These are phyloP conservation scores for Austroboletus niveus DNA, from an alignment of 1,284 basidiomycete genomes.

Conservation along the genomic window DNA sequence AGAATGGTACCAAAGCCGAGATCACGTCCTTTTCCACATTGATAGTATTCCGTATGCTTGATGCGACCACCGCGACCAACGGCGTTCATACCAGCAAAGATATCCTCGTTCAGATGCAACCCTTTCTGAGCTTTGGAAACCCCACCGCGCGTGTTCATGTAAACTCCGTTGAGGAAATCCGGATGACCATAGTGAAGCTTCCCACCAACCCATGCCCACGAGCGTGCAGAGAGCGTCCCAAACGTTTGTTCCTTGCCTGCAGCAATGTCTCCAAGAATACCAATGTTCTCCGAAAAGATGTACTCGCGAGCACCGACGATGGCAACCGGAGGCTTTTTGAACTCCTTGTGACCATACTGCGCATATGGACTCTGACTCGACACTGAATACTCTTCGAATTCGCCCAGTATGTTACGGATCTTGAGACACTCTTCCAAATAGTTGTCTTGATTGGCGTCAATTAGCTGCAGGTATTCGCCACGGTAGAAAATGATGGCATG, in stretches of 20 bases:
- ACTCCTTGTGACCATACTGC: conserved; percentile 90
- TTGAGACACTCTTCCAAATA: conserved; percentile 99
- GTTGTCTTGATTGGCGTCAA: conserved; percentile 99
- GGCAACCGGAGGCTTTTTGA: conserved; percentile 88
- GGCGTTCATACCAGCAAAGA: conserved; percentile 99
- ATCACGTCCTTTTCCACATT: conserved; percentile 99
- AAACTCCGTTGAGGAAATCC: conserved; percentile 97
- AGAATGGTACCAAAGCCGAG: conserved; percentile 99
- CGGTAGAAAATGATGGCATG: conserved; percentile 99
- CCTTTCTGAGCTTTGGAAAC: conserved; percentile 99
- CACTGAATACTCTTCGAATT: conserved; percentile 94
- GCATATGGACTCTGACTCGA: conserved; percentile 95
- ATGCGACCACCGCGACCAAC: conserved; percentile 98
- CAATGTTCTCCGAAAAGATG: conserved; percentile 99
- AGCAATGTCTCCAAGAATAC: conserved; percentile 98
- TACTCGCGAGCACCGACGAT: conserved; percentile 99
- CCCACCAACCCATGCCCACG: conserved; percentile 95
- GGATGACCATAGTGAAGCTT: conserved; percentile 99
- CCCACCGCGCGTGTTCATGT: conserved; percentile 98
- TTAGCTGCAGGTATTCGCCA: conserved; percentile 97
- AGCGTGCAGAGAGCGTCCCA: conserved; percentile 96
- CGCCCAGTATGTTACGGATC: conserved; percentile 95
- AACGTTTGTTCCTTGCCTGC: conserved; percentile 99
- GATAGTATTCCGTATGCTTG: conserved; percentile 99
- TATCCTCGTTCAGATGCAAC: conserved; percentile 98